phyloP scores from a whole-genome alignment of 176 grass and related monocot genomes.

The Triticum aestivum region DNA sequence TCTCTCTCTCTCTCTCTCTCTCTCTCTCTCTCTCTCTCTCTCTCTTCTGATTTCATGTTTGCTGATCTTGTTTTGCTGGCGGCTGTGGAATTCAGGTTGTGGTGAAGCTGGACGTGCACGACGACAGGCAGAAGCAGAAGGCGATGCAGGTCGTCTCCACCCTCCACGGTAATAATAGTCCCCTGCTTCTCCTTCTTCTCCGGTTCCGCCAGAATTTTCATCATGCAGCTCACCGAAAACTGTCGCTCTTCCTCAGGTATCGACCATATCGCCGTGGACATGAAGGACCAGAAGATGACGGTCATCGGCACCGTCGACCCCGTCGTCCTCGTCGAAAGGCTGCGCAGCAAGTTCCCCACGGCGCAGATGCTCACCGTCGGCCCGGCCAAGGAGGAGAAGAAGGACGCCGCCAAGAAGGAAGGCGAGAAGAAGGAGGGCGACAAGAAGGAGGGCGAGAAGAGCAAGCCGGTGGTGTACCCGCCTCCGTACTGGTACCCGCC shows the following conservation, averaged over 20 bases:
- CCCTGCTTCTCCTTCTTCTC: not conserved
- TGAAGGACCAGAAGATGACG: conserved; percentile 66
- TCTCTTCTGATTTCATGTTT: no score
- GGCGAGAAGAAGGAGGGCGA: not conserved
- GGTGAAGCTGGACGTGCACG: conserved; percentile 80
- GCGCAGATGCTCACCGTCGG: conserved; percentile 46
- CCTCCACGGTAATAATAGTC: conserved; percentile 35
- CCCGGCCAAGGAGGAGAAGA: conserved; percentile 63
- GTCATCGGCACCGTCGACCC: conserved; percentile 66
- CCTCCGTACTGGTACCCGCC: conserved; percentile 7
- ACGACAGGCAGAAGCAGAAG: conserved; percentile 79
- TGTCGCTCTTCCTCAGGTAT: conserved; percentile 38
- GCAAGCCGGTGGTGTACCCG: not conserved
- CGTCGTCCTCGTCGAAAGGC: conserved; percentile 43
- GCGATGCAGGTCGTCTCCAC: conserved; percentile 60
- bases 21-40: no score
- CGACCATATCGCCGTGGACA: conserved; percentile 59
- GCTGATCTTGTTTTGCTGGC: not conserved
- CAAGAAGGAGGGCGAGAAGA: not conserved
- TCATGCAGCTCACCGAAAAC: no score
- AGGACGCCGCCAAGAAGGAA: conserved; percentile 26
- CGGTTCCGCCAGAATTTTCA: not conserved
- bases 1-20: no score
- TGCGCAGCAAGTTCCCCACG: conserved; percentile 42
- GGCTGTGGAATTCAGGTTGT: conserved; percentile 25